Conservation (phyloP, 805 yeast species). For the Wickerhamomyces pijperi region DNA sequence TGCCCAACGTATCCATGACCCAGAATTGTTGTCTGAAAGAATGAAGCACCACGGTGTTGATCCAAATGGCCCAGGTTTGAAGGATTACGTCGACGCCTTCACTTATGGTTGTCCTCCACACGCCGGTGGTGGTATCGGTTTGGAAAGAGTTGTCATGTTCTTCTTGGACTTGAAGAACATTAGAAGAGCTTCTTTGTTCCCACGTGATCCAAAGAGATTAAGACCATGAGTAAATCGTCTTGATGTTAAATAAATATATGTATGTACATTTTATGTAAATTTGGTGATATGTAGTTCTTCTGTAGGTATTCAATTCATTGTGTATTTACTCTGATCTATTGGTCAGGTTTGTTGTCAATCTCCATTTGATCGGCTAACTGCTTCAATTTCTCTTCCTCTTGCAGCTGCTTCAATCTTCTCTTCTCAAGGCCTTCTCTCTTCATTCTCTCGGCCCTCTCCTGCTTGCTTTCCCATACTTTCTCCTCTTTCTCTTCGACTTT, state of each 20-base stretch:
- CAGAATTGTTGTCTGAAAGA: constrained; percentile 70
- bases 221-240: constrained; percentile 43
- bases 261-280: no score
- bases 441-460: constrained; percentile 44
- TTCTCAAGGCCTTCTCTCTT: constrained; percentile 31
- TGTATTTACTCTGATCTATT: no score
- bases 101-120: constrained; percentile 95
- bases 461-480: constrained; percentile 36
- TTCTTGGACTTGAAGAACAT: constrained; percentile 93
- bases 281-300: no score
- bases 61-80: constrained; percentile 69
- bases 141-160: constrained; percentile 98
- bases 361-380: neutral
- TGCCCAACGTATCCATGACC: constrained; percentile 98
- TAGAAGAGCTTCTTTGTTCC: constrained; percentile 97
- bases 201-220: constrained; percentile 94
- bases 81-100: constrained; percentile 89
- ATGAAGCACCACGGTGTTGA: constrained; percentile 76
- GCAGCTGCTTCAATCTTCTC: constrained; percentile 10
- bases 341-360: neutral
- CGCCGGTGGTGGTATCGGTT: constrained; percentile 99
- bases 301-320: no score
- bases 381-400: neutral
- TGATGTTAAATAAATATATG: no score
- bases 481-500: neutral